Conservation (phyloP, 306 rosid genomes). For the Acacia confusa region DNA sequence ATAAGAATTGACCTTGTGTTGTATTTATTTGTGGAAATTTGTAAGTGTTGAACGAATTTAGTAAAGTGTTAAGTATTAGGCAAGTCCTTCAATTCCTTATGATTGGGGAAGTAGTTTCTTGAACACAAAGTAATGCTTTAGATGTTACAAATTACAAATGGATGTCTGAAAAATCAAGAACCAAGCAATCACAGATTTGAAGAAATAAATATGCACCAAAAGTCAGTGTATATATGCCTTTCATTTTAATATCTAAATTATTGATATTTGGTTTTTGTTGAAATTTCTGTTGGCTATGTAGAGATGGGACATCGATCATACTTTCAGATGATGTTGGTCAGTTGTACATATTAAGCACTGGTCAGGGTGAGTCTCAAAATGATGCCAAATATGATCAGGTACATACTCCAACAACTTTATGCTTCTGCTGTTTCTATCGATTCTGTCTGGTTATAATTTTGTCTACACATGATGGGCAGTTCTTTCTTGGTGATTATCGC, state of each 20-base stretch:
- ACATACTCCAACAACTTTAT: constrained; percentile 27
- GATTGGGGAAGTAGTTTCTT: neutral
- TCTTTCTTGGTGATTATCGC: constrained; percentile 98
- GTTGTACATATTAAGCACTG: constrained; percentile 81
- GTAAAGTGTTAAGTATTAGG: neutral
- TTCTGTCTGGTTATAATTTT: constrained; percentile 29
- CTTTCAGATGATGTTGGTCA: constrained; percentile 99
- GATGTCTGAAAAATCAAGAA: neutral
- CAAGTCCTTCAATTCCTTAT: neutral
- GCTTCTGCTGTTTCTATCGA: constrained; percentile 24
- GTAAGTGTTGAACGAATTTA: neutral
- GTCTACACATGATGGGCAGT: constrained; percentile 53
- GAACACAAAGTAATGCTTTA: neutral
- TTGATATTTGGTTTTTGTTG: constrained; percentile 27
- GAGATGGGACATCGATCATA: constrained; percentile 97
- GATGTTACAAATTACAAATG: neutral
- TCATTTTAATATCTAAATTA: neutral
- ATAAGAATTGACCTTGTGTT: neutral
- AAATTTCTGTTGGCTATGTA: constrained; percentile 35
- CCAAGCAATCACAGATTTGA: neutral
- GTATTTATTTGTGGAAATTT: neutral
- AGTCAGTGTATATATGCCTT: neutral
- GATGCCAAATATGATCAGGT: constrained; percentile 99
- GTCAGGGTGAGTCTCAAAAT: constrained; percentile 93
- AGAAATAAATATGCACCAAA: neutral